Evolutionary conservation across 2,329 filamentous ascomycete genomes (phyloP).

Genomic region (Cylindrodendrum hubeiense): DNA sequence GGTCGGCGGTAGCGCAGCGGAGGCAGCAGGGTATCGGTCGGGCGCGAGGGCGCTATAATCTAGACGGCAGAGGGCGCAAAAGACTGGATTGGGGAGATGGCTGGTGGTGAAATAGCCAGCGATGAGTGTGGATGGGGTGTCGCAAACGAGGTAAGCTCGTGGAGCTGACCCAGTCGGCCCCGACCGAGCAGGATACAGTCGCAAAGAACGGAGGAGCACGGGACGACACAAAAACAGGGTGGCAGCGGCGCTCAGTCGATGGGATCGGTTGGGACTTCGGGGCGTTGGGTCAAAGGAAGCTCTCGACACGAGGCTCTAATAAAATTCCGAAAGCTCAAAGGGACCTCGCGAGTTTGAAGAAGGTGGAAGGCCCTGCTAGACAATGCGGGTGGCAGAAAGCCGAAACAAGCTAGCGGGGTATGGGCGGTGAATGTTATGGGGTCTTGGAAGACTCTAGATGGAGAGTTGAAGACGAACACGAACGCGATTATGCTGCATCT

Average conservation of each 20-base stretch:
- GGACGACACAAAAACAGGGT: neutral
- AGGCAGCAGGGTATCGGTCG: neutral
- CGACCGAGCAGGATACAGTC: slow-evolving; percentile 13
- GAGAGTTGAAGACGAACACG: neutral
- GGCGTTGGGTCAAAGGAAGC: slow-evolving; percentile 16
- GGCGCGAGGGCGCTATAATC: neutral
- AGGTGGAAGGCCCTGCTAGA: slow-evolving; percentile 18
- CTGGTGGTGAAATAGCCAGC: neutral
- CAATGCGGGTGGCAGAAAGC: slow-evolving; percentile 12
- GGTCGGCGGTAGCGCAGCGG: neutral
- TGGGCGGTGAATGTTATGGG: slow-evolving; percentile 4
- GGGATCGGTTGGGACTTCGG: slow-evolving; percentile 2
- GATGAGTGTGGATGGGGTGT: slow-evolving; percentile 13
- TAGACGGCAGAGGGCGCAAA: neutral
- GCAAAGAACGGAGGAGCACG: slow-evolving; percentile 3
- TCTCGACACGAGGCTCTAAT: slow-evolving; percentile 17
- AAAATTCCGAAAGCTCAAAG: slow-evolving; percentile 25
- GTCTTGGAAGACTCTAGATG: neutral
- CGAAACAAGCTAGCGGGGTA: slow-evolving; percentile 12
- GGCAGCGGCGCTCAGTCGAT: slow-evolving; percentile 8
- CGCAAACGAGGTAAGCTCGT: slow-evolving; percentile 25
- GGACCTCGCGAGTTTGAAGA: slow-evolving; percentile 4
- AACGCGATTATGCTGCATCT: no score
- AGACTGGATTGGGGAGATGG: slow-evolving; percentile 10
- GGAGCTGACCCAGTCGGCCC: slow-evolving; percentile 26